These are phyloP conservation scores for Drechslerella stenobrocha DNA, from an alignment of 2,329 filamentous ascomycete genomes.

Conservation along the genomic window DNA sequence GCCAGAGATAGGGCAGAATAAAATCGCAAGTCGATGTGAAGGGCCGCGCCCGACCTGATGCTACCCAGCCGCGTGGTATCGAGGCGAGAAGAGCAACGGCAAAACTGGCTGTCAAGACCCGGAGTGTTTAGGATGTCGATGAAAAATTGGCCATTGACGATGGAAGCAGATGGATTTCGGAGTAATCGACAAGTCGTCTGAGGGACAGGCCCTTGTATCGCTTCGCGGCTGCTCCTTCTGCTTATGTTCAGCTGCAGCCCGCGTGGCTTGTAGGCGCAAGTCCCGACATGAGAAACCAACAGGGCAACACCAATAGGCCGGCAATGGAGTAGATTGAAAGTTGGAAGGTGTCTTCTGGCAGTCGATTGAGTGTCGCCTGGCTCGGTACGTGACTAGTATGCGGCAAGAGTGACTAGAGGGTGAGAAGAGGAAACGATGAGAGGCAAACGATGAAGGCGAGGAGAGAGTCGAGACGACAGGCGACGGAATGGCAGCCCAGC, in stretches of 20 bases:
- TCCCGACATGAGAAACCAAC: constrained; percentile 22
- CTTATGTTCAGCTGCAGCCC: constrained; percentile 23
- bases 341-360: not conserved
- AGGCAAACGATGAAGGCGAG: not conserved
- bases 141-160: constrained; percentile 3
- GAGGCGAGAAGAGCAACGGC: constrained; percentile 1
- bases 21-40: too few species aligned
- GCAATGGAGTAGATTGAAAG: not conserved
- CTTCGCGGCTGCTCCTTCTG: constrained; percentile 23
- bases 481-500: constrained; percentile 21
- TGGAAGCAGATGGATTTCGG: constrained; percentile 4
- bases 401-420: not conserved
- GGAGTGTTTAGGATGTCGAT: constrained; percentile 2
- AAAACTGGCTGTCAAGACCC: constrained; percentile 18
- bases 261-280: constrained; percentile 14
- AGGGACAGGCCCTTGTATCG: constrained; percentile 9
- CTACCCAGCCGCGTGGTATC: constrained; percentile 10
- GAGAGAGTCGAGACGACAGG: constrained; percentile 5
- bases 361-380: too few species aligned
- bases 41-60: not conserved
- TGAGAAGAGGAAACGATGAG: not conserved
- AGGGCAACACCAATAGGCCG: not conserved
- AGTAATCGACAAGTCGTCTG: constrained; percentile 13
- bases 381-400: too few species aligned
- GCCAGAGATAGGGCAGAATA: constrained; percentile 7